Evolutionary conservation across 305 asterid species (phyloP), one percentile per base, ranked within the genome.

Genomic region (Ajuga reptans): DNA sequence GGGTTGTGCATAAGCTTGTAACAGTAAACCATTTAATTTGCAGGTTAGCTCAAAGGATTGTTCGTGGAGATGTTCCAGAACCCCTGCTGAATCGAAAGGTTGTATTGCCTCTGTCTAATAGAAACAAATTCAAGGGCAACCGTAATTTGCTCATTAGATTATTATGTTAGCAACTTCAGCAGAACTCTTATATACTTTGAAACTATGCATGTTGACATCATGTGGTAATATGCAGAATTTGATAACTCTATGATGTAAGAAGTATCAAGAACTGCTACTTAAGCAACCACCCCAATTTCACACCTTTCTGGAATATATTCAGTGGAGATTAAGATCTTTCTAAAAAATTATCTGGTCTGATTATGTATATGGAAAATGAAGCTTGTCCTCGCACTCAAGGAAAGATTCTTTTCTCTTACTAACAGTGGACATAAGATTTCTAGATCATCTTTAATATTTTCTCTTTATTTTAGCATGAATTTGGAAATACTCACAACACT

Each of bases 41-140:
- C 88, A 87, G 95, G 80, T 83, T 89, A 79, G 96, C 96, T 81
- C 96, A 87, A 71, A 78, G 96, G 80, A 89, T 89, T 68, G 83
- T 87, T 39, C 87, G 89, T 47, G 95, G 96, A 41, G 96, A 89
- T 83, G 96, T 89, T 74, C 95, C 95, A 60, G 92, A 89, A 74
- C 92, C 95, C 70, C 81, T 89, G 68, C 75, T 87, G 42, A 84
- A 89, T 76, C 90, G 95, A 33, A 89, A 89, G 95, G 96, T 89
- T 67, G 70, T 69, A 63, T 39, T 46, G n/a, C 36, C 62, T 61
- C 56, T 51, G 17, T 58, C 27, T 37, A 36, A 42, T 36, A 46
- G 34, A 31, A 51, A 49, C 29, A 65, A 57, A 42, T 64, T 4
- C 24, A 12, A 62, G 33, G 15, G 64, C 56, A 59, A 52, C 27